phyloP scores from a whole-genome alignment of 441 rosid species.

The Bocquillonia castaneifolia region DNA sequence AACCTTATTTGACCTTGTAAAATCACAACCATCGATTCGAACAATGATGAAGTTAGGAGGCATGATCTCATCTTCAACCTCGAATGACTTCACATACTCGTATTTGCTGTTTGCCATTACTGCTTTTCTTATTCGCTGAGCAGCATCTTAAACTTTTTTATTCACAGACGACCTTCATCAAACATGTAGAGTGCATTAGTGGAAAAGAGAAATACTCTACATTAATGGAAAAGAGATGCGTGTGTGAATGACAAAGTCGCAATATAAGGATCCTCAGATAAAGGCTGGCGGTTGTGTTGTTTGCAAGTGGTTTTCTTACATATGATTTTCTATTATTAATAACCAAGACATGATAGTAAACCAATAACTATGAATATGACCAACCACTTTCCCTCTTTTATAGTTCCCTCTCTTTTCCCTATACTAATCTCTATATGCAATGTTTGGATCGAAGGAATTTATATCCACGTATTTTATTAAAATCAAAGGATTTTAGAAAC shows the following conservation, averaged over 20 bases:
- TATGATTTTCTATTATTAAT: no score
- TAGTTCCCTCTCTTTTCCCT: not conserved
- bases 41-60: slow-evolving; percentile 60
- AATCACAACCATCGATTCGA: slow-evolving; percentile 55
- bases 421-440: not conserved
- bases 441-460: no score
- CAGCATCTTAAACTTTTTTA: not conserved
- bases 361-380: slow-evolving; percentile 23
- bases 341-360: slow-evolving; percentile 19
- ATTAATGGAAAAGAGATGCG: no score
- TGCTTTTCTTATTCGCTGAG: not conserved
- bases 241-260: no score
- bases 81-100: slow-evolving; percentile 81
- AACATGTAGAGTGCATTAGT: not conserved
- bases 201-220: no score
- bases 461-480: no score
- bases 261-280: no score
- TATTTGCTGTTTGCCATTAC: slow-evolving; percentile 90
- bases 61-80: slow-evolving; percentile 64
- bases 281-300: no score
- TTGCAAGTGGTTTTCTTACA: no score
- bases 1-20: slow-evolving; percentile 37
- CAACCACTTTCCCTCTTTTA: slow-evolving; percentile 25
- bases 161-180: not conserved
- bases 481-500: no score